Conservation (phyloP, 1,284 basidiomycete genomes). For the Trametes pubescens region DNA sequence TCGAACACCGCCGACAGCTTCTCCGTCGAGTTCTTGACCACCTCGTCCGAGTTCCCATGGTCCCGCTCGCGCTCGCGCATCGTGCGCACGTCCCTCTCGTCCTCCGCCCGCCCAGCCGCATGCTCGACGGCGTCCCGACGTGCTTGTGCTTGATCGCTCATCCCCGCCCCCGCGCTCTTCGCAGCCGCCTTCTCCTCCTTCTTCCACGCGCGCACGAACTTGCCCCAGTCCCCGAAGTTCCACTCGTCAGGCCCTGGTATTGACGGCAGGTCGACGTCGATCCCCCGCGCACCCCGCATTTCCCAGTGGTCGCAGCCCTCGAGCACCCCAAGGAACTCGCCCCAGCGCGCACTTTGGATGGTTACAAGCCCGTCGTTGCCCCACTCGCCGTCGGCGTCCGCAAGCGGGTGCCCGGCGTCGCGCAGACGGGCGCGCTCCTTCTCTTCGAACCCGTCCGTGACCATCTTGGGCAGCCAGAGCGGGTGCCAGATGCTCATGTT, state of each 20-base stretch:
- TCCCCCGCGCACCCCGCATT: constrained; percentile 82
- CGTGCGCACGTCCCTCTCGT: constrained; percentile 21
- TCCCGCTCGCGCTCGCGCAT: constrained; percentile 44
- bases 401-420: constrained; percentile 34
- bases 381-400: constrained; percentile 60
- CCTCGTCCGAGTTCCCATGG: constrained; percentile 57
- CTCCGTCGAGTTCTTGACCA: constrained; percentile 72
- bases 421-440: constrained; percentile 52
- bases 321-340: constrained; percentile 90
- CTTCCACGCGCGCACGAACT: constrained; percentile 66
- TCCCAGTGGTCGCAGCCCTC: constrained; percentile 98
- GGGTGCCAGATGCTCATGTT: constrained; percentile 90
- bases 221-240: constrained; percentile 67
- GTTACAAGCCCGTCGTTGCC: constrained; percentile 97
- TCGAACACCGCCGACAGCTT: constrained; percentile 76
- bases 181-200: constrained; percentile 54
- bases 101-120: too few relatives aligned
- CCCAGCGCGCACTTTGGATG: constrained; percentile 90
- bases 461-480: constrained; percentile 95
- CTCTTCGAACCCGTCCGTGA: constrained; percentile 84
- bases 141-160: constrained; percentile 39
- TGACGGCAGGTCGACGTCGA: constrained; percentile 65
- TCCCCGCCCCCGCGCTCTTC: constrained; percentile 36
- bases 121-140: too few relatives aligned
- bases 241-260: constrained; percentile 60